Base-by-base conservation (phyloP, 2,329 filamentous ascomycete species). In the Diaporthe nobilis region DNA sequence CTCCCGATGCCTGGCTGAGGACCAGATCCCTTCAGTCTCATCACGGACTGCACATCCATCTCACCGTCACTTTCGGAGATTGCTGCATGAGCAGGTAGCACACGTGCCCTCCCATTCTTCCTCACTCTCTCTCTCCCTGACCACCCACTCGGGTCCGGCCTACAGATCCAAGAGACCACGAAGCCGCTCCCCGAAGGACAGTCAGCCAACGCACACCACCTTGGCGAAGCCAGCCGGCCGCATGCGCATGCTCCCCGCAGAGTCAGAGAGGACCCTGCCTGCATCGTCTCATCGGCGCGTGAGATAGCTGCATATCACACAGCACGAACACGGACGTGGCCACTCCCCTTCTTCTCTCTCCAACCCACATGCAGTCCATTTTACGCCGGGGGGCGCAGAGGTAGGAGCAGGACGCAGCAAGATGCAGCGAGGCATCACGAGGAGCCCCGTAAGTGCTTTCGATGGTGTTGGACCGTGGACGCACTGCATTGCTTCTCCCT, bases 11-110 rank as follows among this genome's bases (percentile, higher is more conserved):
- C 42, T 20, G 20, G 25, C 15, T 34, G 25, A 28, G 49, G 4
- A 28, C 31, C 47, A 70, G 34, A 55, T 42, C 22, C 20, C 34
- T 53, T 70, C n/a, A 39, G 28, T 28, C 65, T 55, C 34, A 55
- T 13, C 20, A 6, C 31, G 17, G 15, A 37, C 31, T 39, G 34
- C 47, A 55, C 37, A 22, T 28, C n/a, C n/a, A 22, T 31, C 65
- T 70, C 49, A 70, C n/a, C 65, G n/a, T 53, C 31, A 12, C n/a
- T 39, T 22, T 22, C 65, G 31, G 65, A 70, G 47, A 42, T 55
- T 53, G 34, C n/a, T 70, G 65, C 65, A 65, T 42, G 47, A 37
- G 9, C 20, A 37, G 12, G 63, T 37, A 68, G 3, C 3, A 51
- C 63, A 39, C 17, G 10, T 17, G 63, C 10, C 4, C 63, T 67